Base-by-base conservation (phyloP, 2,329 filamentous ascomycete species). In the Aureobasidium sp. region DNA sequence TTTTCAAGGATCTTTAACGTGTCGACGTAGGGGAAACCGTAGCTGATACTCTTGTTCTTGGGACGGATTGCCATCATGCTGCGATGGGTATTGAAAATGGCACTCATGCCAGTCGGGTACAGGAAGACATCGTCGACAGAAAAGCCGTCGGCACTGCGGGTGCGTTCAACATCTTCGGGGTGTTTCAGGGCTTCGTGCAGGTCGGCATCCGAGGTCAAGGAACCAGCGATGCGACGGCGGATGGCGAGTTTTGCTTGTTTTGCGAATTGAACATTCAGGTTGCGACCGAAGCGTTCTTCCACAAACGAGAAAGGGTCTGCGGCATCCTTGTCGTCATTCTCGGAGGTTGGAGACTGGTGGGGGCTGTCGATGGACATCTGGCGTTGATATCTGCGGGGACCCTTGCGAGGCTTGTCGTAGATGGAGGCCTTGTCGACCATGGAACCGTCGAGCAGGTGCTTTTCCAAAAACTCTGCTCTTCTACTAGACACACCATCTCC, bases 1-100 rank as follows among this genome's bases (percentile, higher is more conserved):
- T 97, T 98, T 66, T 97, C 77, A 4, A 97, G 74, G 45, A 96
- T 88, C 68, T 98, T 98, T 52, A 97, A 78, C 0, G 93, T 96
- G 69, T 98, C 93, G 49, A 96, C 88, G 62, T 98, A 98, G 0
- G 93, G 90, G 62, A 98, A 98, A n/a, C 93, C 93, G 64, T 89
- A 96, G 63, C 86, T 90, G 64, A 98, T 83, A 67, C 89, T 94
- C 69, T 88, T 86, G 56, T 80, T 65, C 6, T 76, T 72, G 3
- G 83, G 82, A 32, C 84, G 80, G 0, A 81, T 77, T 48, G 75
- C 73, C 57, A 91, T 73, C 47, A 96, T 73, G 38, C 80, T 81
- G 44, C 85, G 83, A 66, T 98, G 93, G 0, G 87, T 79, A 61
- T 88, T 89, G 72, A 89, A 98, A 39, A 98, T 96, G 48, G 91